Conservation (phyloP, 805 yeast species). For the Lachancea mirantina region DNA sequence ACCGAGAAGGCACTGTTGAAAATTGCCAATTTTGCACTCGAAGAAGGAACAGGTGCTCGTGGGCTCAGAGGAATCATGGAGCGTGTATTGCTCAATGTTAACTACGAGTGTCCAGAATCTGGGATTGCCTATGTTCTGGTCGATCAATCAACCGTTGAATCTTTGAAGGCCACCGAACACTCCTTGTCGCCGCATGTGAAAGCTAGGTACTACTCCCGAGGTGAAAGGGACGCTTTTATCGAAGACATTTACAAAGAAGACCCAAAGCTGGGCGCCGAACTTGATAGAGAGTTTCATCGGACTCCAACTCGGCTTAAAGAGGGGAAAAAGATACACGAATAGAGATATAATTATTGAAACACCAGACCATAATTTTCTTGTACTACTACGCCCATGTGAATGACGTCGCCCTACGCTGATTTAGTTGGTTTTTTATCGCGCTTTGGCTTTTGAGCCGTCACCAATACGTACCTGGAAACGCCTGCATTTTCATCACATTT, state of each 20-base stretch:
- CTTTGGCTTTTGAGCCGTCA: slow-evolving; percentile 26
- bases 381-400: too few species aligned
- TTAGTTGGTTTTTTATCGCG: slow-evolving; percentile 1
- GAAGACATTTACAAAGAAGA: slow-evolving; percentile 40
- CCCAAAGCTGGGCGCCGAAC: slow-evolving; percentile 26
- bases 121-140: slow-evolving; percentile 45
- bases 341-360: too few species aligned
- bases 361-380: too few species aligned
- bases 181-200: slow-evolving; percentile 26
- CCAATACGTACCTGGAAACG: slow-evolving; percentile 17
- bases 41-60: slow-evolving; percentile 55
- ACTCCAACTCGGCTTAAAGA: slow-evolving; percentile 17
- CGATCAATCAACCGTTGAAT: slow-evolving; percentile 38
- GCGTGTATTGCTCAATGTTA: slow-evolving; percentile 41
- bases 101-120: slow-evolving; percentile 55
- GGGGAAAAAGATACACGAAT: slow-evolving; percentile 4
- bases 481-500: slow-evolving; percentile 24
- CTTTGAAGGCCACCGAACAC: slow-evolving; percentile 31
- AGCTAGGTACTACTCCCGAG: slow-evolving; percentile 41
- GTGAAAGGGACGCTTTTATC: slow-evolving; percentile 37
- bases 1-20: slow-evolving; percentile 42
- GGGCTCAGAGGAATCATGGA: slow-evolving; percentile 53
- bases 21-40: slow-evolving; percentile 42
- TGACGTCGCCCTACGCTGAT: too few species aligned
- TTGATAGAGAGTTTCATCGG: slow-evolving; percentile 31